phyloP scores from a whole-genome alignment of 768 basidiomycete genomes.

The Tulasnella sp. region DNA sequence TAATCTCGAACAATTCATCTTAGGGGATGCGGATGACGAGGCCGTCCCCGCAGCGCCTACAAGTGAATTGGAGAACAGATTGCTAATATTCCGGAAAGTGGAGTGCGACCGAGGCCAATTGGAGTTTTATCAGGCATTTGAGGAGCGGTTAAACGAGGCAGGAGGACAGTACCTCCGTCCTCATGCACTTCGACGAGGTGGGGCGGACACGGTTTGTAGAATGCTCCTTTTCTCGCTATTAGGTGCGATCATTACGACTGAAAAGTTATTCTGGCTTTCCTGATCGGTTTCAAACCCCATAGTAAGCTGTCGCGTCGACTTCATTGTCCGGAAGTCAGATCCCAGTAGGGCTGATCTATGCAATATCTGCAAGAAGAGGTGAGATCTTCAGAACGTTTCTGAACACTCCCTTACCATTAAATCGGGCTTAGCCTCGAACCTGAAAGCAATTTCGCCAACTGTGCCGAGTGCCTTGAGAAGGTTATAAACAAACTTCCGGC shows the following conservation, averaged over 20 bases:
- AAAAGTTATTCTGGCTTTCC: background rate
- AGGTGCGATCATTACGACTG: too few relatives aligned
- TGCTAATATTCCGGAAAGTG: too few relatives aligned
- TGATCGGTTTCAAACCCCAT: background rate
- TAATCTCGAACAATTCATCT: background rate
- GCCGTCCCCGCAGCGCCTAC: background rate
- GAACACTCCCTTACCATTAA: background rate
- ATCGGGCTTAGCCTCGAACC: background rate
- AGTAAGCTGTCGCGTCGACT: background rate
- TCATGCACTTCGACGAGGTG: too few relatives aligned
- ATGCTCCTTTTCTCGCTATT: too few relatives aligned
- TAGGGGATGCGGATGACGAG: background rate
- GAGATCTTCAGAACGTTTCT: background rate
- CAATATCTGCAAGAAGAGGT: background rate
- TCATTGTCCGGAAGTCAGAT: background rate
- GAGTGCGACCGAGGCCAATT: too few relatives aligned
- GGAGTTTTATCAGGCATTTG: too few relatives aligned
- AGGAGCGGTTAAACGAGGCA: too few relatives aligned
- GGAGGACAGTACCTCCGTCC: too few relatives aligned
- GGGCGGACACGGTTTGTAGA: too few relatives aligned
- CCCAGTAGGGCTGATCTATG: background rate
- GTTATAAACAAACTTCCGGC: background rate
- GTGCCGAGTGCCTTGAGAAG: background rate
- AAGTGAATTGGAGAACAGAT: background rate
- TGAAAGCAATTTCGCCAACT: background rate